These are phyloP conservation scores for Basipetospora chlamydospora DNA, from an alignment of 2,329 filamentous ascomycete species.

Conservation along the genomic window DNA sequence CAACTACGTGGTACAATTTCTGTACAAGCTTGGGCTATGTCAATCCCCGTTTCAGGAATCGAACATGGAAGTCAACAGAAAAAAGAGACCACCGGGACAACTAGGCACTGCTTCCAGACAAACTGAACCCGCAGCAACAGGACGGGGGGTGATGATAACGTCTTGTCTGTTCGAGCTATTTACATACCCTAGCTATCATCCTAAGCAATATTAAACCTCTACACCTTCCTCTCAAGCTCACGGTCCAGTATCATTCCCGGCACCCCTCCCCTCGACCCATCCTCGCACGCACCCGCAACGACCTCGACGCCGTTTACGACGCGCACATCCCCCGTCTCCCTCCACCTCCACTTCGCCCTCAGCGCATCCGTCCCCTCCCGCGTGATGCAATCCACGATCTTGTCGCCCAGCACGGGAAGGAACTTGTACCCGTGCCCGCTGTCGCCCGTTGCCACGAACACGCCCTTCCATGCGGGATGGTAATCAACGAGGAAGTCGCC, in stretches of 20 bases:
- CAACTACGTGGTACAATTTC: too few relatives aligned
- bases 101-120: too few relatives aligned
- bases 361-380: slow-evolving; percentile 33
- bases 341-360: slow-evolving; percentile 47
- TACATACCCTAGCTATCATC: not conserved
- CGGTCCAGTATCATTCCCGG: slow-evolving; percentile 31
- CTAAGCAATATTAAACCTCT: not conserved
- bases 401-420: slow-evolving; percentile 49
- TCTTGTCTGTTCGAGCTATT: not conserved
- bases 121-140: too few relatives aligned
- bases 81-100: too few relatives aligned
- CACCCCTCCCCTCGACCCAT: slow-evolving; percentile 36
- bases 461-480: slow-evolving; percentile 43
- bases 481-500: slow-evolving; percentile 59
- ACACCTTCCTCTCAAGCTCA: slow-evolving; percentile 20
- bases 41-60: too few relatives aligned
- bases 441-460: slow-evolving; percentile 49
- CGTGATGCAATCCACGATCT: slow-evolving; percentile 41
- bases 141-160: too few relatives aligned
- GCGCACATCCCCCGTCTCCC: slow-evolving; percentile 19
- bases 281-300: slow-evolving; percentile 20
- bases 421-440: slow-evolving; percentile 58
- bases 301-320: slow-evolving; percentile 3
- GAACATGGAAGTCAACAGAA: too few relatives aligned
- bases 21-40: too few relatives aligned